Evolutionary conservation across 208 protist genomes (phyloP).

Genomic region (Crithidia expoeki): DNA sequence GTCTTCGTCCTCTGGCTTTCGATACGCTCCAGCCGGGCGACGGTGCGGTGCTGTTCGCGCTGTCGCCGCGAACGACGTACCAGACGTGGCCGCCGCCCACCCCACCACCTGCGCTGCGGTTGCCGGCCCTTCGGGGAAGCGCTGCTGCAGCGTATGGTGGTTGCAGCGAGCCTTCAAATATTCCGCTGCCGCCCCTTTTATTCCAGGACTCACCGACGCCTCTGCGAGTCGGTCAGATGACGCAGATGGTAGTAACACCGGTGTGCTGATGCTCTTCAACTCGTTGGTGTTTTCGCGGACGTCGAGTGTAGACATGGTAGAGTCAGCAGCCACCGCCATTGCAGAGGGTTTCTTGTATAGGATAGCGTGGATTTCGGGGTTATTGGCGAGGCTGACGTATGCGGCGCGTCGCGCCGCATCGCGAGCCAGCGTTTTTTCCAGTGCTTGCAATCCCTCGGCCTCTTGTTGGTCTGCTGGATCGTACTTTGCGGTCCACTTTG

Average conservation of each 20-base stretch:
- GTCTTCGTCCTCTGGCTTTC: slow-evolving; percentile 63
- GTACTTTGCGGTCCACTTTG: slow-evolving; percentile 48
- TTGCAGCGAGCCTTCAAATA: slow-evolving; percentile 54
- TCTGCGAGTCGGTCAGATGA: not conserved
- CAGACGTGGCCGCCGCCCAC: slow-evolving; percentile 31
- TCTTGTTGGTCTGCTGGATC: slow-evolving; percentile 29
- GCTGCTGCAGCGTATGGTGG: slow-evolving; percentile 40
- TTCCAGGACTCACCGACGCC: not conserved
- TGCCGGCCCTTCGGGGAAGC: slow-evolving; percentile 46
- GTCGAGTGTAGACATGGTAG: too few relatives aligned
- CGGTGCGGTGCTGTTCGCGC: slow-evolving; percentile 4
- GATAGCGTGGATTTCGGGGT: slow-evolving; percentile 54
- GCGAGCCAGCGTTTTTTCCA: slow-evolving; percentile 51
- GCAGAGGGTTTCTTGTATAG: slow-evolving; percentile 46
- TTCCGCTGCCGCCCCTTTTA: slow-evolving; percentile 11
- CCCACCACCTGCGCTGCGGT: slow-evolving; percentile 63
- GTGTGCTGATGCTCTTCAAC: too few relatives aligned
- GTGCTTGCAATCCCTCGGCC: slow-evolving; percentile 15
- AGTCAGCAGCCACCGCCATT: too few relatives aligned
- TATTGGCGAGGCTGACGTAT: slow-evolving; percentile 42
- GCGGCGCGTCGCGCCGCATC: slow-evolving; percentile 35
- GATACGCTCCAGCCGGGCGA: slow-evolving; percentile 35
- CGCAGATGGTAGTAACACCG: not conserved
- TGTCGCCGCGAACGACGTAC: not conserved
- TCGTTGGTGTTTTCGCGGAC: too few relatives aligned